Percentiles rank a stretch among this genome's conserved stretches.
phyloP scores from a whole-genome alignment of 768 basidiomycete genomes.

The Boletus reticuloceps region DNA sequence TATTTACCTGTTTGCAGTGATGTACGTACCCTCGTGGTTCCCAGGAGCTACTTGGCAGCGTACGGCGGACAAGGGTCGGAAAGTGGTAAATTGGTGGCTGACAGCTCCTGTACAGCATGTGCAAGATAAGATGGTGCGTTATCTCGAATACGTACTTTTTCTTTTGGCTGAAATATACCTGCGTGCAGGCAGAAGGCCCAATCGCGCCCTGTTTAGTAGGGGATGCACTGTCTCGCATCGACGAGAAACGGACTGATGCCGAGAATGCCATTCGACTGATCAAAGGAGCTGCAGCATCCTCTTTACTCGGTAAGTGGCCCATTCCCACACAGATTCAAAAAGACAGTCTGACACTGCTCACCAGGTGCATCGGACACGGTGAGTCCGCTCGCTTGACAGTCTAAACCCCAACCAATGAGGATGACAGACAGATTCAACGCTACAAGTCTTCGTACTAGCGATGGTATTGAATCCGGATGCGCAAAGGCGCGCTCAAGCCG shows the following conservation, averaged over 20 bases:
- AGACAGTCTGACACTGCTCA: not conserved
- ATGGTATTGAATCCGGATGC: slow-evolving; percentile 7
- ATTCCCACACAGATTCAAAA: not conserved
- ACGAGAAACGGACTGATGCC: not conserved
- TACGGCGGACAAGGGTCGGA: not conserved
- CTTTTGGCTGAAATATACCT: not conserved
- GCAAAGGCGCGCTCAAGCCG: slow-evolving; percentile 5
- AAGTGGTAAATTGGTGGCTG: slow-evolving; percentile 5
- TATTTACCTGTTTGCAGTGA: not conserved
- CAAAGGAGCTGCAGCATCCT: slow-evolving; percentile 4
- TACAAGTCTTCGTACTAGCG: slow-evolving; percentile 2
- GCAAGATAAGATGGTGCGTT: not conserved
- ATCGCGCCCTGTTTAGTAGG: slow-evolving; percentile 3
- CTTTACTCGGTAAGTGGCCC: slow-evolving; percentile 1
- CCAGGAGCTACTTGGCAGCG: slow-evolving; percentile 4
- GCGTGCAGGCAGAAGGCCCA: not conserved
- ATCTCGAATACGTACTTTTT: not conserved
- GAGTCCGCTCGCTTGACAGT: not conserved
- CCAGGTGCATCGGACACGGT: slow-evolving; percentile 8
- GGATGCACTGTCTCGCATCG: slow-evolving; percentile 1
- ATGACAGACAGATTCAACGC: slow-evolving; percentile 4
- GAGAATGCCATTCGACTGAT: not conserved
- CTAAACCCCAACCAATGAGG: not conserved
- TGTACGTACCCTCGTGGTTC: slow-evolving; percentile 4
- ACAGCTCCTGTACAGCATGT: not conserved